Conservation (phyloP, 345 rosid genomes). For the Populus davidiana region DNA sequence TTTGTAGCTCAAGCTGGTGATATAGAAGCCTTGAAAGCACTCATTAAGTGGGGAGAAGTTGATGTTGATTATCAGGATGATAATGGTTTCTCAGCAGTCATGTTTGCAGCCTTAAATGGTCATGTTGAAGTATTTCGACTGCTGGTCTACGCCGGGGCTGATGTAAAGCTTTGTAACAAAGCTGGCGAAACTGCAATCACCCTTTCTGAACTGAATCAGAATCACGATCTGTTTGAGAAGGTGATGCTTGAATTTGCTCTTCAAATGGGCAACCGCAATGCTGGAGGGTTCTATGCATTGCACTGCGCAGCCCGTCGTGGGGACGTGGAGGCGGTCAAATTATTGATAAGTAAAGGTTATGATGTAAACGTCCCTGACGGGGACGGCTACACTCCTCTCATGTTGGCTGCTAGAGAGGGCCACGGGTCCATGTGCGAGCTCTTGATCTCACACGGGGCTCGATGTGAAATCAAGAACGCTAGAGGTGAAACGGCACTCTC, state of each 20-base stretch:
- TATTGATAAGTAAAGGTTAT: slow-evolving; percentile 61
- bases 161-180: slow-evolving; percentile 71
- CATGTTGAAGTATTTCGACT: slow-evolving; percentile 71
- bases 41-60: slow-evolving; percentile 40
- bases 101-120: slow-evolving; percentile 80
- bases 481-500: slow-evolving; percentile 71
- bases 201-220: slow-evolving; percentile 56
- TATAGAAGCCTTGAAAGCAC: slow-evolving; percentile 50
- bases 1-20: slow-evolving; percentile 71
- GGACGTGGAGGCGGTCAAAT: slow-evolving; percentile 63
- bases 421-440: slow-evolving; percentile 58
- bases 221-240: slow-evolving; percentile 72
- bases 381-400: slow-evolving; percentile 87
- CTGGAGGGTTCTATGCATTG: slow-evolving; percentile 81
- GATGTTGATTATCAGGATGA: slow-evolving; percentile 74
- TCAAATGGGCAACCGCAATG: slow-evolving; percentile 66
- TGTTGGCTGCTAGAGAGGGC: slow-evolving; percentile 90
- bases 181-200: slow-evolving; percentile 72
- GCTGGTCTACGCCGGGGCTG: slow-evolving; percentile 82
- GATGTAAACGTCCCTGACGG: slow-evolving; percentile 69
- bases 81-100: slow-evolving; percentile 80
- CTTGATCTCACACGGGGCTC: slow-evolving; percentile 60
- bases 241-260: slow-evolving; percentile 92
- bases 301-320: slow-evolving; percentile 96
- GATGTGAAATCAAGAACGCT: slow-evolving; percentile 48